Base-by-base conservation (phyloP, 306 rosid species). In the Senna siamea region DNA sequence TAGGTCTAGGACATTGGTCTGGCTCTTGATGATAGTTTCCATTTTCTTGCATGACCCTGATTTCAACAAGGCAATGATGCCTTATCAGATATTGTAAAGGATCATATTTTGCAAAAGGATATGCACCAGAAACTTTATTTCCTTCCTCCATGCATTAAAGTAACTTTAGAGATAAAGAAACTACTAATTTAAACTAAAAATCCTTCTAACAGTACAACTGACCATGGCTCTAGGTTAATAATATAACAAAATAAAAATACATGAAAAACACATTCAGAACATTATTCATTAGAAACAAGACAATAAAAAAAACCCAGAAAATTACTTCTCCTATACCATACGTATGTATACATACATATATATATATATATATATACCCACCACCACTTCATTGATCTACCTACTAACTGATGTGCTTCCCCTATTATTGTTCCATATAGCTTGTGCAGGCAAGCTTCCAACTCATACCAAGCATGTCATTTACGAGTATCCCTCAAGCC, bases 401-500 rank as follows among this genome's bases (percentile, higher is more conserved):
- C 85, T 84, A 81, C 72, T 77, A 69, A 30, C 66, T 75, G 46
- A 54, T 77, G 46, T 66, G 51, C 48, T 18, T 76, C 66, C 50
- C 40, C 51, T 48, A 35, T 83, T 83, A 81, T 83, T 81, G 63
- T 58, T 69, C 70, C 75, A 73, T 60, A 57, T 74, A 68, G 61
- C 57, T 79, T 62, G 72, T 55, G 20, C 19, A 51, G 30, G 50
- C 72, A 47, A 73, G 48, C 74, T 44, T 26, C 69, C 48, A 44
- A 40, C 53, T 75, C 11, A 60, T 32, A 9, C 48, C 65, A 13
- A n/a, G 48, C 19, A 59, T 41, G 74, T 56, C 58, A 54, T 68
- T 74, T 69, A 83, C 9, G 71, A 51, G 57, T 43, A 73, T 3
- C 98, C 98, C 4, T 90, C 98, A 8, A 92, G 96, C 26, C 90